phyloP scores from a whole-genome alignment of 2,329 filamentous ascomycete genomes.

The Chrysoporthe cubensis region DNA sequence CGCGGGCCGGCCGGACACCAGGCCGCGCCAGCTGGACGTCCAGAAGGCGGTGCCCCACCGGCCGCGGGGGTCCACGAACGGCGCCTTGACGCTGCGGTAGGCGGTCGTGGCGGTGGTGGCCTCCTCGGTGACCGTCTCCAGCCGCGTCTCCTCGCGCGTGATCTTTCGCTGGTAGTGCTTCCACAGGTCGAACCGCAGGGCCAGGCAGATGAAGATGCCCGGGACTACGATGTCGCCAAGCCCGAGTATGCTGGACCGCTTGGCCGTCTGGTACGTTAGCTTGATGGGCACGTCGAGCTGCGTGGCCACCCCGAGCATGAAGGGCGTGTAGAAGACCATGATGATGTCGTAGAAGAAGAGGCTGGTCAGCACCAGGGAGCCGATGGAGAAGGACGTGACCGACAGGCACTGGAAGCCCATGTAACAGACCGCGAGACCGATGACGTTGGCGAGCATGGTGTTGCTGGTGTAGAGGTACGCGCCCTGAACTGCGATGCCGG shows the following conservation, averaged over 20 bases:
- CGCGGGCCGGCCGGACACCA: conserved; percentile 34
- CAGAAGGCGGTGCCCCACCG: conserved; percentile 86
- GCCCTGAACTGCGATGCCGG: conserved; percentile 59
- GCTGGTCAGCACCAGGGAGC: conserved; percentile 74
- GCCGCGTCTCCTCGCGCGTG: conserved; percentile 47
- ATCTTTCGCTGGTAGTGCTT: conserved; percentile 76
- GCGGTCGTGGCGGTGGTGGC: conserved; percentile 44
- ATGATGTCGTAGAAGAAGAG: conserved; percentile 96
- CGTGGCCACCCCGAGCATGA: conserved; percentile 87
- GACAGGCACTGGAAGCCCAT: conserved; percentile 81
- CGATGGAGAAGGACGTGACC: conserved; percentile 84
- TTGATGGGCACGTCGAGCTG: conserved; percentile 92
- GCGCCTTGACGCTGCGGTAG: conserved; percentile 53
- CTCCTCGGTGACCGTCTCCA: conserved; percentile 37
- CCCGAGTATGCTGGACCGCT: conserved; percentile 76
- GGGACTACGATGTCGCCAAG: conserved; percentile 94
- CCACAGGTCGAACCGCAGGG: conserved; percentile 89
- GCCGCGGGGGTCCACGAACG: conserved; percentile 65
- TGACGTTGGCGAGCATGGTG: conserved; percentile 73
- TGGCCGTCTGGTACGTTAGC: conserved; percentile 72
- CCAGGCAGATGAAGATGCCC: conserved; percentile 85
- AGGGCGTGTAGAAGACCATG: conserved; percentile 86
- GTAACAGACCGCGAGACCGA: conserved; percentile 88
- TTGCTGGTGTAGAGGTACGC: conserved; percentile 69
- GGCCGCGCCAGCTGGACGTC: conserved; percentile 51